Conservation (phyloP, 495 filamentous ascomycete species). For the Hypoxylon crocopeplum region DNA sequence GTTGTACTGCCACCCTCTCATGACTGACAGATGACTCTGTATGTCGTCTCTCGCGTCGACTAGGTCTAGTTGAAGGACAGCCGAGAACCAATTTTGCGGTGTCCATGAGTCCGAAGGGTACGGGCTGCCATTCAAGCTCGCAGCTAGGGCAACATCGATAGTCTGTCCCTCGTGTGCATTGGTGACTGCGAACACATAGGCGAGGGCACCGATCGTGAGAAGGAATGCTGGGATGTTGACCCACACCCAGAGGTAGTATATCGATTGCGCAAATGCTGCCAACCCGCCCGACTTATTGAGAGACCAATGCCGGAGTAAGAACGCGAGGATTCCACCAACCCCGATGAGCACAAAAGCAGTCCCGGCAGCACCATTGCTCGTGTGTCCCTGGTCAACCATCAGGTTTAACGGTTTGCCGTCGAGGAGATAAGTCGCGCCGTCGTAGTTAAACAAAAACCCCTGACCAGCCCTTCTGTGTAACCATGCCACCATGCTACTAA, state of each 20-base stretch:
- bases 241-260: slow-evolving; percentile 51
- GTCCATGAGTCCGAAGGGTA: slow-evolving; percentile 60
- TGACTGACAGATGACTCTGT: slow-evolving; percentile 47
- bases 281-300: slow-evolving; percentile 27
- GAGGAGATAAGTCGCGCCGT: slow-evolving; percentile 43
- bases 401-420: slow-evolving; percentile 51
- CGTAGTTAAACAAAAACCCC: slow-evolving; percentile 41
- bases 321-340: slow-evolving; percentile 51
- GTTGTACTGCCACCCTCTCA: slow-evolving; percentile 63
- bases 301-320: slow-evolving; percentile 44
- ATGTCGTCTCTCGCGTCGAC: slow-evolving; percentile 46
- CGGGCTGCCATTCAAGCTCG: slow-evolving; percentile 38
- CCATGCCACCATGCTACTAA: slow-evolving; percentile 58
- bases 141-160: slow-evolving; percentile 48
- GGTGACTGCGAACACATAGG: slow-evolving; percentile 55
- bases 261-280: slow-evolving; percentile 12
- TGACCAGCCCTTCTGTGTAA: slow-evolving; percentile 49
- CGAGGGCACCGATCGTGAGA: slow-evolving; percentile 53
- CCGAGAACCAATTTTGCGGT: slow-evolving; percentile 62
- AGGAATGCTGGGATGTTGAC: slow-evolving; percentile 52
- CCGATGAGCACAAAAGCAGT: slow-evolving; percentile 57
- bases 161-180: slow-evolving; percentile 48
- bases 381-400: slow-evolving; percentile 56
- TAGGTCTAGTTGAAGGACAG: slow-evolving; percentile 56
- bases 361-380: slow-evolving; percentile 57